Evolutionary conservation across 345 rosid genomes (phyloP).

Genomic region (Angophora floribunda): DNA sequence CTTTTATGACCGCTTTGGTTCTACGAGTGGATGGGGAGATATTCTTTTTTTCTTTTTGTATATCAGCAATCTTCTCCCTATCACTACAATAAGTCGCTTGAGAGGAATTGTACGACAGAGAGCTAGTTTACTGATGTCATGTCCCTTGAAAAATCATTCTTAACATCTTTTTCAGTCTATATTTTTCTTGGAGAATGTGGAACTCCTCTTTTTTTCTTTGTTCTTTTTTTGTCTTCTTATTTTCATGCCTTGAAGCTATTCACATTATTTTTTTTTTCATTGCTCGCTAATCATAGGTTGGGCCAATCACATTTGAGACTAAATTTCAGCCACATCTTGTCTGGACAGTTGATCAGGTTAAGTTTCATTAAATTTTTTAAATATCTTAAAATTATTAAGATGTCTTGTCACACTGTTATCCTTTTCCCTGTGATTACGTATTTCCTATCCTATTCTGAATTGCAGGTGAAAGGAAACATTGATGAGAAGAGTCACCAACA

Average conservation of each 20-base stretch:
- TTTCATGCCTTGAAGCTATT: neutral
- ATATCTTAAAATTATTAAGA: neutral
- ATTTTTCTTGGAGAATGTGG: neutral
- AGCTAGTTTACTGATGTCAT: neutral
- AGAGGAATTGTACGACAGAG: neutral
- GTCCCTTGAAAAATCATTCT: neutral
- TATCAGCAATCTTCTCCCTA: neutral
- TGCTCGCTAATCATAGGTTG: slow-evolving; percentile 38
- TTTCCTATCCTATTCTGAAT: neutral
- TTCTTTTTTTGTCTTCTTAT: neutral
- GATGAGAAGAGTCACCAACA: slow-evolving; percentile 16
- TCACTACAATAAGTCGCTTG: neutral
- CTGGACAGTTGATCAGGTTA: slow-evolving; percentile 95
- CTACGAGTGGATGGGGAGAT: neutral
- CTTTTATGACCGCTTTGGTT: neutral
- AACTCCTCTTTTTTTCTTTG: neutral
- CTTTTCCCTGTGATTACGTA: neutral
- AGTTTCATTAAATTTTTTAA: neutral
- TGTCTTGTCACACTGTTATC: neutral
- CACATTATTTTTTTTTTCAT: neutral
- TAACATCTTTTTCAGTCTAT: neutral
- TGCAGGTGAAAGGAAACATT: slow-evolving; percentile 41
- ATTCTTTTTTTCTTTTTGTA: neutral
- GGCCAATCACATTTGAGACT: slow-evolving; percentile 71
- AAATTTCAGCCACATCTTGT: slow-evolving; percentile 84